Evolutionary conservation across 352 stramenopile genomes (phyloP), one percentile per base, ranked within the genome.

Genomic region (Pythium plurisporium): DNA sequence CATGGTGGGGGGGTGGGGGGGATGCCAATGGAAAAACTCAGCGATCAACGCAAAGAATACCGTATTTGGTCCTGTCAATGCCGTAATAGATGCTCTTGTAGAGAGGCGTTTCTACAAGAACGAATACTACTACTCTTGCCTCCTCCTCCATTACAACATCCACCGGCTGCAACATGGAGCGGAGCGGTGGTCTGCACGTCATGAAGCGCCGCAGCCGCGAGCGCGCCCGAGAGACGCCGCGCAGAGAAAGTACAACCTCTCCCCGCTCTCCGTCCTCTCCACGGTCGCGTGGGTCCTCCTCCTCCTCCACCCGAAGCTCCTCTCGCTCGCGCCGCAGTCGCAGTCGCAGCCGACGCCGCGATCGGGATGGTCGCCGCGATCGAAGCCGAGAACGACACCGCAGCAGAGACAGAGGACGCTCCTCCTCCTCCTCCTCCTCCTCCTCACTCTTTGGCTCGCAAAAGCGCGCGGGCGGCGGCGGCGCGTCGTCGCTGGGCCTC

Each of bases 401-500:
- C 47, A 11, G 22, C 2, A 30, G 4, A 7, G 38, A 26, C 9
- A 3, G 27, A 19, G 26, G 41, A 1, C 46, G 51, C 4, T 64
- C 64, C 11, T 58, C 56, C 4, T 45, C 56, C 0, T 40, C 40
- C 1, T 42, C 48, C n/a, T 27, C 26, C 12, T 40, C 26, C 38
- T 14, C 59, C 47, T 55, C 62, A 42, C 51, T 73, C 14, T 76
- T 73, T 49, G 22, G 50, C 25, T 56, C 58, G 58, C 46, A 77
- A 55, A 29, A 44, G 27, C n/a, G 33, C 40, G 37, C n/a, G 34
- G n/a, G 17, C 25, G 15, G 40, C 5, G 23, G 15, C 15, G 27
- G 25, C 29, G 33, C 56, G 17, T 91, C 81, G 22, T 22, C 74
- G 15, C 65, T 91, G 26, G 81, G 81, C 19, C 63, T 91, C 10